A percentile compares a stretch with the other conserved stretches of the same genome.
Conservation (phyloP, 1,284 basidiomycete species). For the Inonotus obliquus region DNA sequence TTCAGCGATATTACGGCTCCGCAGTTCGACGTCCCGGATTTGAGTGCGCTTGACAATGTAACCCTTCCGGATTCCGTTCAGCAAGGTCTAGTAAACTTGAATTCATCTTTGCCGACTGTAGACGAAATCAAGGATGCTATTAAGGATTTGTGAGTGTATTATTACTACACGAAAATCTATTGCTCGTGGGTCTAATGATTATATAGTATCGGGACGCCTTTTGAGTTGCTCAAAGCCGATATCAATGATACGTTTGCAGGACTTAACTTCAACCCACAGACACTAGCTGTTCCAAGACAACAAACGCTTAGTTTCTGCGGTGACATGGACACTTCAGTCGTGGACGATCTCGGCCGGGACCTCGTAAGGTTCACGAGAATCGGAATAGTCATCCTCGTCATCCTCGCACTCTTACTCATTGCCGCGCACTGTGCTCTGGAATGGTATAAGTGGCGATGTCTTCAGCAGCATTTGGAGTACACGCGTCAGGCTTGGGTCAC, state of each 20-base stretch:
- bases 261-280: conserved; percentile 61
- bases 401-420: conserved; percentile 58
- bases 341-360: conserved; percentile 78
- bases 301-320: conserved; percentile 66
- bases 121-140: conserved; percentile 71
- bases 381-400: conserved; percentile 65
- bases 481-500: conserved; percentile 72
- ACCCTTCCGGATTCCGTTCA: conserved; percentile 79
- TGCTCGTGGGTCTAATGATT: conserved; percentile 19
- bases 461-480: conserved; percentile 57
- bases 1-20: conserved; percentile 65
- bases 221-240: conserved; percentile 79
- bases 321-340: conserved; percentile 73
- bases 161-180: neutral
- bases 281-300: conserved; percentile 69
- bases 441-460: conserved; percentile 77
- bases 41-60: conserved; percentile 73
- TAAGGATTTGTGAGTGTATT: conserved; percentile 57
- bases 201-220: conserved; percentile 74
- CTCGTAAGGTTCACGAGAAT: conserved; percentile 75
- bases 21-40: conserved; percentile 66
- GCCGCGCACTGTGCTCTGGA: conserved; percentile 63
- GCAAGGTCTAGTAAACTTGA: conserved; percentile 68
- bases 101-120: conserved; percentile 77
- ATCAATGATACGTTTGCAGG: conserved; percentile 83